Evolutionary conservation across 2,329 filamentous ascomycete genomes (phyloP).

Genomic region (Coccinonectria pachysandricola): DNA sequence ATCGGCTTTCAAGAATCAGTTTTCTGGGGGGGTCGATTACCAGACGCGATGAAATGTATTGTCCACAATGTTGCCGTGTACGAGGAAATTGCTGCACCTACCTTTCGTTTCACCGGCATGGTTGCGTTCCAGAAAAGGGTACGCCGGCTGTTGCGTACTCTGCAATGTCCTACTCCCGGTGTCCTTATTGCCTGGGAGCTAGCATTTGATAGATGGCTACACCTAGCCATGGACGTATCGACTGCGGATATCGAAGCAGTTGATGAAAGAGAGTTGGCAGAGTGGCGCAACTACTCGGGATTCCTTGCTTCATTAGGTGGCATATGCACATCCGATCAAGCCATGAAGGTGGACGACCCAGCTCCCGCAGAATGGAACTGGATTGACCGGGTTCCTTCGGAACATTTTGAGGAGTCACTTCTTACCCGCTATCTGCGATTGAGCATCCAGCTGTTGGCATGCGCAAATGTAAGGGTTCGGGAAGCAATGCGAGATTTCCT

Average conservation of each 20-base stretch:
- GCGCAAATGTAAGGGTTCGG: slow-evolving; percentile 51
- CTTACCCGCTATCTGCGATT: slow-evolving; percentile 50
- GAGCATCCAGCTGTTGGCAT: slow-evolving; percentile 55
- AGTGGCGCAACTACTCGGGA: slow-evolving; percentile 61
- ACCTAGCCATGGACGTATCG: slow-evolving; percentile 53
- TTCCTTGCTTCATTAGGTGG: slow-evolving; percentile 58
- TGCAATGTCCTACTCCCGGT: slow-evolving; percentile 54
- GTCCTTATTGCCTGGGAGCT: slow-evolving; percentile 58
- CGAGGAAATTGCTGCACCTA: slow-evolving; percentile 50
- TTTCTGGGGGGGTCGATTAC: slow-evolving; percentile 49
- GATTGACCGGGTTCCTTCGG: slow-evolving; percentile 52
- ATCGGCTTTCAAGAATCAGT: slow-evolving; percentile 49
- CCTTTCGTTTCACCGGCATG: slow-evolving; percentile 56
- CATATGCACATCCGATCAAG: slow-evolving; percentile 52
- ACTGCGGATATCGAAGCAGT: slow-evolving; percentile 38
- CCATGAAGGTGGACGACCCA: slow-evolving; percentile 46
- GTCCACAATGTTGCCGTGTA: slow-evolving; percentile 53
- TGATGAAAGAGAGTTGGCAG: slow-evolving; percentile 45
- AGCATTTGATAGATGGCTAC: slow-evolving; percentile 55
- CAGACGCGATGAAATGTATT: slow-evolving; percentile 40
- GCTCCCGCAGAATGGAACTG: slow-evolving; percentile 47
- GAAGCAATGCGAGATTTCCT: slow-evolving; percentile 58
- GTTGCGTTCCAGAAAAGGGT: slow-evolving; percentile 61
- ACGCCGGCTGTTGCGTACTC: slow-evolving; percentile 46
- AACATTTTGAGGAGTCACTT: slow-evolving; percentile 50